Evolutionary conservation across 2,329 filamentous ascomycete genomes (phyloP).

Genomic region (Colletotrichum eleusines): DNA sequence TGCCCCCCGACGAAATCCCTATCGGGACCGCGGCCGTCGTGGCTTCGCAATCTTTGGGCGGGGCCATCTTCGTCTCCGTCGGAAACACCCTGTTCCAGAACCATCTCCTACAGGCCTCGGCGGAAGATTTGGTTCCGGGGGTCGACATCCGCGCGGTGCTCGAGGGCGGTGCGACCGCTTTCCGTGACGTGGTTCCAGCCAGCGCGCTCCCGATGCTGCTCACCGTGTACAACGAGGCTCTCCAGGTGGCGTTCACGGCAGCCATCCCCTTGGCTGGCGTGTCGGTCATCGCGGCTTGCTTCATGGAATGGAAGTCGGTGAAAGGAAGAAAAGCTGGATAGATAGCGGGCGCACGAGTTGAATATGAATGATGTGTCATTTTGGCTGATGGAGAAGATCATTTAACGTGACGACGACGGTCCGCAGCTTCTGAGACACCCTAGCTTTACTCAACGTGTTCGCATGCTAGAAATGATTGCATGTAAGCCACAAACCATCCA

Average conservation of each 20-base stretch:
- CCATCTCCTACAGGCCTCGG: conserved; percentile 49
- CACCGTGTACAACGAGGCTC: conserved; percentile 68
- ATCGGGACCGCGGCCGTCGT: conserved; percentile 50
- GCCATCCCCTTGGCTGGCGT: conserved; percentile 33
- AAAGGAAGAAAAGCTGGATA: conserved; percentile 1
- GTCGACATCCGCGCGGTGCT: conserved; percentile 46
- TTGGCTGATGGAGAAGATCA: not conserved
- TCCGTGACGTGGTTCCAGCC: conserved; percentile 61
- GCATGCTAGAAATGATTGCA: not conserved
- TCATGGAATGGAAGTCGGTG: conserved; percentile 36
- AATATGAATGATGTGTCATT: not conserved
- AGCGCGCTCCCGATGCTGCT: conserved; percentile 64
- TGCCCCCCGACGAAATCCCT: conserved; percentile 46
- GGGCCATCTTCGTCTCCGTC: conserved; percentile 58
- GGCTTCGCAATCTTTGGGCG: conserved; percentile 53
- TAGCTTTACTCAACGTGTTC: not conserved
- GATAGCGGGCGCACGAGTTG: too few species aligned
- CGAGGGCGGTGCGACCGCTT: conserved; percentile 60
- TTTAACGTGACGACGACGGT: not conserved
- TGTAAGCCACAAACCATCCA: not conserved
- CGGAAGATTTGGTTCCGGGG: conserved; percentile 11
- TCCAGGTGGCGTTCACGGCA: conserved; percentile 66
- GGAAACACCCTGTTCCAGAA: conserved; percentile 56
- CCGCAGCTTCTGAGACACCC: not conserved
- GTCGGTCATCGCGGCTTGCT: conserved; percentile 32